Evolutionary conservation across 805 yeast genomes (phyloP).

Genomic region (Saccharomycopsis guyanensis): DNA sequence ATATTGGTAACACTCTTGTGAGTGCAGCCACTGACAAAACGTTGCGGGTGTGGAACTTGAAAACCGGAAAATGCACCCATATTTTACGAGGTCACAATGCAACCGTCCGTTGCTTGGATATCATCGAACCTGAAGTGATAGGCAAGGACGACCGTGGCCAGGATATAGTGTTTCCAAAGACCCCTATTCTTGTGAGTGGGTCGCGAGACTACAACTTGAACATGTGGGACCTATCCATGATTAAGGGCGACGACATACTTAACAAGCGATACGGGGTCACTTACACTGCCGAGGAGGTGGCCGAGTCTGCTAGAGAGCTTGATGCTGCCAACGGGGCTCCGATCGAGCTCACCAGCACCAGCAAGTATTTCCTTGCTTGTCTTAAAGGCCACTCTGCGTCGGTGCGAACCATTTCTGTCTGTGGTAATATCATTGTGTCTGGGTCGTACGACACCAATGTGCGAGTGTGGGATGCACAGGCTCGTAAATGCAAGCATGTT

Average conservation of each 20-base stretch:
- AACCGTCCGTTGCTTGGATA: slow-evolving; percentile 86
- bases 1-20: slow-evolving; percentile 72
- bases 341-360: slow-evolving; percentile 23
- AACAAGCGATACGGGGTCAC: slow-evolving; percentile 13
- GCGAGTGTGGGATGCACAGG: slow-evolving; percentile 84
- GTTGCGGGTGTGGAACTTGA: slow-evolving; percentile 88
- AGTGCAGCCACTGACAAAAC: slow-evolving; percentile 94
- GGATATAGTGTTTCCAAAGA: slow-evolving; percentile 48
- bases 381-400: slow-evolving; percentile 71
- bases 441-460: slow-evolving; percentile 89
- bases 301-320: slow-evolving; percentile 5
- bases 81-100: slow-evolving; percentile 88
- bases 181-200: slow-evolving; percentile 76
- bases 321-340: slow-evolving; percentile 2
- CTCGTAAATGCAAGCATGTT: slow-evolving; percentile 64
- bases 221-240: slow-evolving; percentile 72
- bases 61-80: slow-evolving; percentile 81
- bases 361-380: slow-evolving; percentile 62
- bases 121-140: slow-evolving; percentile 57
- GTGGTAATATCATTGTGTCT: slow-evolving; percentile 74
- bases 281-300: slow-evolving; percentile 12
- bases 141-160: slow-evolving; percentile 55
- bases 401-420: slow-evolving; percentile 82
- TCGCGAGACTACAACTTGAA: slow-evolving; percentile 80
- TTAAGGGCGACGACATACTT: slow-evolving; percentile 26